Evolutionary conservation across 257 asterid genomes (phyloP), one percentile per base, ranked within the genome.

Genomic region (Dorcoceras hygrometricum): DNA sequence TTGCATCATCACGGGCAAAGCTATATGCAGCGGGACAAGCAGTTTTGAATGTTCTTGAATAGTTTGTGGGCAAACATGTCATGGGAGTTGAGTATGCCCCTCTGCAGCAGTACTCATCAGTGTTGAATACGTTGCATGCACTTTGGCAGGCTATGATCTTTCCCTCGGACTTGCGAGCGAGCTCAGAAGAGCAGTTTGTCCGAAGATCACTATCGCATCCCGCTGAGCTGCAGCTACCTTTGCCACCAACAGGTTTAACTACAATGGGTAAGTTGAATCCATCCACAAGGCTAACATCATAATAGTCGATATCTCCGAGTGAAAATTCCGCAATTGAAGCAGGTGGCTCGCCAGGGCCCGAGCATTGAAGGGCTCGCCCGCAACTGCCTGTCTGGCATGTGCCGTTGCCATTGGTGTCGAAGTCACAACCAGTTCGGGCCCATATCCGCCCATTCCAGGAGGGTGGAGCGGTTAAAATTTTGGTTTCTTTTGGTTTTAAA

Each of bases 261-360:
- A 75, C 70, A 23, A 86, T 39, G 2, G 95, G 95, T 69, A 87
- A 31, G 66, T 87, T 87, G 86, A 84, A 87, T 25, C 91, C 91
- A 31, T 87, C 95, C 8, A 87, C 95, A 1, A 83, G 83, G 83
- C 91, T 87, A 23, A 87, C 87, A 32, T 79, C 89, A 29, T 87
- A 87, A 54, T 65, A 87, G 65, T 87, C 91, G 0, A 62, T 63
- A 1, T 77, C 68, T 11, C 94, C 93, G 5, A 86, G 82, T 16
- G 88, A 62, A 32, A 86, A 80, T 51, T 82, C 82, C n/a, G 88
- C 94, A 55, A 86, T 77, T 14, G 94, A 71, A 46, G 88, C 85
- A 5, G 94, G 88, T 23, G 88, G 94, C 25, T 65, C 28, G 31
- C 89, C 93, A 0, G 87, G 82, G 10, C 75, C 78, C 0, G 57